Conservation (phyloP, 352 stramenopile genomes). For the Phytophthora sansomeana region DNA sequence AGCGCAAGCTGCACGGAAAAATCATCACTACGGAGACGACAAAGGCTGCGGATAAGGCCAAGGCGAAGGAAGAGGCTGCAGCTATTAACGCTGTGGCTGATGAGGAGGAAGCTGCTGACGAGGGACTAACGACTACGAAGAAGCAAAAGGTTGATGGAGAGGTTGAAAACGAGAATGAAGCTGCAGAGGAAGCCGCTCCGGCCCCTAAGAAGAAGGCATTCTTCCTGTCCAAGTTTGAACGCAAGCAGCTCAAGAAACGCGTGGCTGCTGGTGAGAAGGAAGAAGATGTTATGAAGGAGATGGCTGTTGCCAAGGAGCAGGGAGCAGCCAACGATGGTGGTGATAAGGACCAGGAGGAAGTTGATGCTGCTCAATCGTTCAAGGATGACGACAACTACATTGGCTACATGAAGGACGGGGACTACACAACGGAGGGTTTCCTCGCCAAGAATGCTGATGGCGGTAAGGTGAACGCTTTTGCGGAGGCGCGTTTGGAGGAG, state of each 20-base stretch:
- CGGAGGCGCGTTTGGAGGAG: constrained; percentile 93
- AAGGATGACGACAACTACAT: constrained; percentile 91
- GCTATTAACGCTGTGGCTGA: constrained; percentile 41
- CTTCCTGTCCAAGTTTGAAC: constrained; percentile 94
- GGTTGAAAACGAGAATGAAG: constrained; percentile 9
- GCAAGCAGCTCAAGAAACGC: constrained; percentile 95
- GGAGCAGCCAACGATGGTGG: constrained; percentile 7
- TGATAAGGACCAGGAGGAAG: constrained; percentile 39
- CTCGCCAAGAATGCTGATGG: constrained; percentile 76
- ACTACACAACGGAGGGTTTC: constrained; percentile 82
- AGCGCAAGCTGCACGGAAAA: constrained; percentile 84
- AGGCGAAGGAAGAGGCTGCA: constrained; percentile 49
- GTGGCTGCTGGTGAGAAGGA: constrained; percentile 77
- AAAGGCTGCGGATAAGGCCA: constrained; percentile 43
- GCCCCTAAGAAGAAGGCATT: constrained; percentile 70
- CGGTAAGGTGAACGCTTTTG: constrained; percentile 81
- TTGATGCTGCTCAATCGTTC: constrained; percentile 48
- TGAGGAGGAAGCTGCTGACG: constrained; percentile 34
- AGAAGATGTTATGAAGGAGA: constrained; percentile 73
- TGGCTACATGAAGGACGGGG: constrained; percentile 81
- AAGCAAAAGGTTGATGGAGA: constrained; percentile 9
- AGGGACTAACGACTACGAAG: constrained; percentile 12
- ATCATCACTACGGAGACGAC: constrained; percentile 87
- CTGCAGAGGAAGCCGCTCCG: constrained; percentile 1
- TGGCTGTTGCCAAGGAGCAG: constrained; percentile 59